Evolutionary conservation across 1,284 basidiomycete species (phyloP), one percentile per base, ranked within the genome.

Genomic region (Microbotryum lychnidis-dioicae): DNA sequence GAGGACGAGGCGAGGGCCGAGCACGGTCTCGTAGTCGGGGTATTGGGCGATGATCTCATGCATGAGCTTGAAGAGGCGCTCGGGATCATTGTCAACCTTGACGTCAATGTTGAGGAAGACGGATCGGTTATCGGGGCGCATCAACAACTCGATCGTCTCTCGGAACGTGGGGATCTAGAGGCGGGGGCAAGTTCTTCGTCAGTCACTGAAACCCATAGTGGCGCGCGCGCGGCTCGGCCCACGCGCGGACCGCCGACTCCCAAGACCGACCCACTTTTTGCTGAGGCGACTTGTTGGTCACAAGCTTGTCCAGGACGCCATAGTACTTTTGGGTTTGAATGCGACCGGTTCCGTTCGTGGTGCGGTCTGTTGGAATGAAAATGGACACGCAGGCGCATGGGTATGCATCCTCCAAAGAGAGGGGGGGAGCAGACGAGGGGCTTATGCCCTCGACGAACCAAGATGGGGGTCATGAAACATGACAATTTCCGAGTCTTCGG

Each of bases 1-100:
- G 61, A 69, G 65, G 29, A 67, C 58, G 57, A 54, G 21, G n/a
- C 94, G 83, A 0, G 93, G 92, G 1, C 90, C 91, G 49, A 98
- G 84, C 27, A 75, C 77, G 4, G 82, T 86, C 75, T 92, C 81
- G 87, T 88, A 97, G 46, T 83, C 77, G 2, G 83, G 80, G 65
- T 91, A 84, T 20, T 79, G 75, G 27, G 83, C 80, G 61, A 99
- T 84, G 63, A 84, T 80, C 50, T 77, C 77, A 76, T 89, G 82
- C 84, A 98, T 92, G 52, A 97, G 80, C 20, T 78, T 76, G 78
- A 98, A 98, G 47, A 98, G 81, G 47, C 83, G 83, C 56, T 84
- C 84, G 0, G 96, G 92, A 71, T 94, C 84, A 74, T 96, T 97
- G 73, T 91, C 86, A 47, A 89, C 84, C 77, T 98, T 97, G 73